Conservation (phyloP, 768 basidiomycete species). For the Sistotremastrum suecicum region DNA sequence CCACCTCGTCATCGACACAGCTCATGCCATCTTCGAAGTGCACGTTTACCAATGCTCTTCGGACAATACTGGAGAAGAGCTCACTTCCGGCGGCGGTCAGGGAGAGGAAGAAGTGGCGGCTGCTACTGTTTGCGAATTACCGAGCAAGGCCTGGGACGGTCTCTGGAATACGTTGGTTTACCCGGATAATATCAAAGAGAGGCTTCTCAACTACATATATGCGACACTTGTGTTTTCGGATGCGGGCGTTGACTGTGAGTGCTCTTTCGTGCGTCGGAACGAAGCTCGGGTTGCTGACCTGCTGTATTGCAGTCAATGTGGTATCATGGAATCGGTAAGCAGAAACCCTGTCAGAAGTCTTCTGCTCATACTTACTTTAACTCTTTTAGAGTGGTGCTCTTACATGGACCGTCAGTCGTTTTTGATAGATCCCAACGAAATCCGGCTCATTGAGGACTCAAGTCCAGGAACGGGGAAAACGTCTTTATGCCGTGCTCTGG, state of each 20-base stretch:
- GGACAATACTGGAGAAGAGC: constrained; percentile 57
- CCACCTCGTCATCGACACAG: constrained; percentile 34
- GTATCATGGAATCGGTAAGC: constrained; percentile 77
- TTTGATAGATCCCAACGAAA: no score
- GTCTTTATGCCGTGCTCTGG: constrained; percentile 82
- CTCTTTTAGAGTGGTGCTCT: no score
- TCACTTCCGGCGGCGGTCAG: constrained; percentile 42
- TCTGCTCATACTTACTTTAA: no score
- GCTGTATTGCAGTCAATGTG: constrained; percentile 37
- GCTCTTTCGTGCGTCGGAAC: background rate
- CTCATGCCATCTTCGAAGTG: constrained; percentile 54
- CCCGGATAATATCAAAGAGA: constrained; percentile 66
- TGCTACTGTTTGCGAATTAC: constrained; percentile 81
- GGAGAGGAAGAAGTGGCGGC: constrained; percentile 70
- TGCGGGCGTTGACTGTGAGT: constrained; percentile 69
- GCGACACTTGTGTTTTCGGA: constrained; percentile 90
- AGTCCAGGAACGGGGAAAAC: constrained; percentile 96
- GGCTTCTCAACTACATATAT: constrained; percentile 86
- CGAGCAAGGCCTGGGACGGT: constrained; percentile 72
- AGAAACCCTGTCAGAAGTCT: no score
- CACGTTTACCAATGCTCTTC: constrained; percentile 81
- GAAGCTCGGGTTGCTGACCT: no score
- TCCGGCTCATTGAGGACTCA: no score
- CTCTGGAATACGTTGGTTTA: constrained; percentile 92
- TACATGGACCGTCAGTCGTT: no score